These are phyloP conservation scores for Claviceps sp. DNA, from an alignment of 2,329 filamentous ascomycete species.

Conservation along the genomic window DNA sequence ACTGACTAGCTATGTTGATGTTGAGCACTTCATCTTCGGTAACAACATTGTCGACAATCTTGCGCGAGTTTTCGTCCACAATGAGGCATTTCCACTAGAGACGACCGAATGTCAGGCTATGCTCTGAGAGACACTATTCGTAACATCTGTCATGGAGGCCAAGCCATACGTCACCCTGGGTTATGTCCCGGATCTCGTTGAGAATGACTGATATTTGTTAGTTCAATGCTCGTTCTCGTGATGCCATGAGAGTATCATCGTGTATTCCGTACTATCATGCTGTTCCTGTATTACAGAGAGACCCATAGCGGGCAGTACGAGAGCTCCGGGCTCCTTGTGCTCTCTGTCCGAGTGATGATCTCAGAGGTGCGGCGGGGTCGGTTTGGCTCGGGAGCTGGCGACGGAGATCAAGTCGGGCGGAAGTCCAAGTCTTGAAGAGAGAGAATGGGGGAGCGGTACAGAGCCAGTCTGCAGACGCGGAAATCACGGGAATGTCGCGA, in stretches of 20 bases:
- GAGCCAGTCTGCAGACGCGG: constrained; percentile 2
- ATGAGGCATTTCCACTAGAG: constrained; percentile 91
- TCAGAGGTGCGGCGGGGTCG: not conserved
- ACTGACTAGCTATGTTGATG: constrained; percentile 84
- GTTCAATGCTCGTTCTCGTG: not conserved
- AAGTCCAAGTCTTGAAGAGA: not conserved
- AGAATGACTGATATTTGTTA: constrained; percentile 19
- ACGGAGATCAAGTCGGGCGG: not conserved
- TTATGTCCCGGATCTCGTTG: constrained; percentile 56
- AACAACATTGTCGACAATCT: constrained; percentile 78
- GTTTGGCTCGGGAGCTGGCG: not conserved
- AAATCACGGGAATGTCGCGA: not conserved
- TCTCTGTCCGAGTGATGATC: not conserved
- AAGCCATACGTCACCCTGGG: constrained; percentile 59
- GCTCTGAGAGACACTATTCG: too few species aligned
- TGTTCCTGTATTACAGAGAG: constrained; percentile 77
- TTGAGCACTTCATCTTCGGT: constrained; percentile 97
- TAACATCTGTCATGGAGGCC: not conserved
- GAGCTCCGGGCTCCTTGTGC: constrained; percentile 6
- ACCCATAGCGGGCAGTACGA: constrained; percentile 49
- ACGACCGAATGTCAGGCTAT: not conserved
- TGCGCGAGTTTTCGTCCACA: constrained; percentile 70
- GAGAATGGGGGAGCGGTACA: not conserved
- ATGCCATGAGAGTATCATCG: not conserved
- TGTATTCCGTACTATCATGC: constrained; percentile 30